Conservation (phyloP, 768 basidiomycete species). For the Macrolepiota dolichaula region DNA sequence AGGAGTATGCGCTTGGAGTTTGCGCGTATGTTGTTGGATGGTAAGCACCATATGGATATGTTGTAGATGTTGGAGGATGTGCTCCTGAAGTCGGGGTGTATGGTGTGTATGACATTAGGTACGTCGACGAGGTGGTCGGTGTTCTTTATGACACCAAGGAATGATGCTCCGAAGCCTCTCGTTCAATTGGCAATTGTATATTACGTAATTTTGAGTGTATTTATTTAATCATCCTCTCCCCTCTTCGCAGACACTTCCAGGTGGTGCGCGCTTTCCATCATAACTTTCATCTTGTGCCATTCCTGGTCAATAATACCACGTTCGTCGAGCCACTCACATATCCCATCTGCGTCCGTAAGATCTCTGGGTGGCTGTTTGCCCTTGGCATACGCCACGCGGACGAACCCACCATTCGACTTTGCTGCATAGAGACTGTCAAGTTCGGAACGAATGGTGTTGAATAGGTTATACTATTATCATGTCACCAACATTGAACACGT, state of each 20-base stretch:
- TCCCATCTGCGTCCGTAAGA: conserved; percentile 67
- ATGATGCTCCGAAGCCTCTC: neutral
- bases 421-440: conserved; percentile 48
- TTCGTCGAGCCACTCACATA: conserved; percentile 79
- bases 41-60: conserved; percentile 67
- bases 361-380: conserved; percentile 63
- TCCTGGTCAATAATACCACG: conserved; percentile 63
- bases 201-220: conserved; percentile 8
- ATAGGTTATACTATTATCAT: conserved; percentile 55
- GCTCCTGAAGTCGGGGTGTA: conserved; percentile 31
- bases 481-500: conserved; percentile 13
- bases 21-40: conserved; percentile 46
- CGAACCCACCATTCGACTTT: conserved; percentile 40
- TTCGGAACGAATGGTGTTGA: conserved; percentile 53
- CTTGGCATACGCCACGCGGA: conserved; percentile 53
- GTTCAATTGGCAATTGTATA: neutral
- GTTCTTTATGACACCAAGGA: neutral
- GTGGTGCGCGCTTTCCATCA: conserved; percentile 73
- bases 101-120: conserved; percentile 22
- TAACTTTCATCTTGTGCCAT: conserved; percentile 65
- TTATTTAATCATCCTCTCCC: conserved; percentile 35
- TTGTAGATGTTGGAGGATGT: conserved; percentile 44
- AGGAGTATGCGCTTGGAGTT: conserved; percentile 49
- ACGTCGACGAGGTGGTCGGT: neutral
- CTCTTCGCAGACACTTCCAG: conserved; percentile 51